Evolutionary conservation across 495 filamentous ascomycete genomes (phyloP), one percentile per base, ranked within the genome.

Genomic region (Daldinia vernicosa): DNA sequence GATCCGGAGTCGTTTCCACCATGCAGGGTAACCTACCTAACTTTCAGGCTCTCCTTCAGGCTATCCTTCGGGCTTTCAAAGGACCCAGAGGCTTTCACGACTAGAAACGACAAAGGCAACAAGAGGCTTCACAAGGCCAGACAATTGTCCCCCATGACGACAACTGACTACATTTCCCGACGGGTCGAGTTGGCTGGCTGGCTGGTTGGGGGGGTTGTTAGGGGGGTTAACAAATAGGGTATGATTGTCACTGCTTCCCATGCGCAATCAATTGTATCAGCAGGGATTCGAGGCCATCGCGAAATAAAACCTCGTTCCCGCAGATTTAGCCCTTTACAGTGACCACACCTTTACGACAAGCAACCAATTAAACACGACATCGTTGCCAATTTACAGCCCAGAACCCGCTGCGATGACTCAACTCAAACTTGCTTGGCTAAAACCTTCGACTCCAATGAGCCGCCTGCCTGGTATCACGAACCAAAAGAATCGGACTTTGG

Each of bases 1-100:
- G 19, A 62, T 35, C 67, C 45, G 45, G 45, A 47, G 55, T 55
- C 40, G 47, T 55, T 54, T 28, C 55, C n/a, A 58, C 56, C 8
- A 67, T 72, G 64, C 64, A 64, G 51, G 50, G 70, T 57, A 68
- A 65, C 70, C 60, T 53, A 63, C 69, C 64, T 52, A 63, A 61
- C 19, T 24, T 68, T 67, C 67, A 65, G 69, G 60, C 70, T 72
- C 61, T 72, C 63, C 60, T 64, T 62, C 51, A 65, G 70, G 60
- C 33, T 35, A 35, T 14, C 70, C 60, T 64, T 62, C 40, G 58
- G 70, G 60, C 70, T 56, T 57, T 43, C n/a, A 67, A 60, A 43
- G 32, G 56, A 27, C 51, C 14, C 33, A 37, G 8, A 14, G 39
- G 39, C 53, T 24, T 64, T 56, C 8, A 62, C 62, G 15, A 58